Evolutionary conservation across 148 eudicot genomes (phyloP).

Genomic region (Fagopyrum esculentum): DNA sequence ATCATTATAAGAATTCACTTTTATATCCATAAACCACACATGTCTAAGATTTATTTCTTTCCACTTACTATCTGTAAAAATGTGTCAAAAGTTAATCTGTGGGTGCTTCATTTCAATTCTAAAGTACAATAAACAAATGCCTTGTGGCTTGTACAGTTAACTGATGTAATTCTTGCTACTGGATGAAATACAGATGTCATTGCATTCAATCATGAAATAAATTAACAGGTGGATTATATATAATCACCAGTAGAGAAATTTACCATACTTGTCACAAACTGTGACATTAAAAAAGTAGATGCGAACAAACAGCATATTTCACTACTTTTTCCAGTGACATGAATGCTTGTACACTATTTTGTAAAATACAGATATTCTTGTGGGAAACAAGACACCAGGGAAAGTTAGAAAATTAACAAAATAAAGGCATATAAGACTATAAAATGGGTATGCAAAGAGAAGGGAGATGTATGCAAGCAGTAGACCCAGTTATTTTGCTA

Average conservation of each 20-base stretch:
- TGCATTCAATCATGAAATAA: too few species aligned
- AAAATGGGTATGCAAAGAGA: background rate
- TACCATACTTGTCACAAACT: too few species aligned
- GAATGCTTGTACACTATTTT: too few species aligned
- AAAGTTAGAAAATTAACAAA: too few species aligned
- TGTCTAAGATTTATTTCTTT: background rate
- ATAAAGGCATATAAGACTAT: background rate
- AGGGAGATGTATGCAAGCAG: background rate
- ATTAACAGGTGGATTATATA: too few species aligned
- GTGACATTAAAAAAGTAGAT: too few species aligned
- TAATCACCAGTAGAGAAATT: too few species aligned
- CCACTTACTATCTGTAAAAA: background rate
- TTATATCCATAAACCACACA: too few species aligned
- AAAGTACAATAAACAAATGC: background rate
- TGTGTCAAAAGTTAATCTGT: background rate
- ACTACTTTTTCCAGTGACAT: too few species aligned
- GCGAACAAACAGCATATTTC: too few species aligned
- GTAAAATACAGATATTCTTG: too few species aligned
- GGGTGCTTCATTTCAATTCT: background rate
- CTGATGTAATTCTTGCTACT: background rate
- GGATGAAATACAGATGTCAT: too few species aligned
- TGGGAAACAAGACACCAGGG: background rate
- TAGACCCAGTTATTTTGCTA: background rate
- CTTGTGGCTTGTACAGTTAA: background rate
- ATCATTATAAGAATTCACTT: background rate